phyloP scores from a whole-genome alignment of 1,284 basidiomycete genomes.

The Ganoderma multipileum region DNA sequence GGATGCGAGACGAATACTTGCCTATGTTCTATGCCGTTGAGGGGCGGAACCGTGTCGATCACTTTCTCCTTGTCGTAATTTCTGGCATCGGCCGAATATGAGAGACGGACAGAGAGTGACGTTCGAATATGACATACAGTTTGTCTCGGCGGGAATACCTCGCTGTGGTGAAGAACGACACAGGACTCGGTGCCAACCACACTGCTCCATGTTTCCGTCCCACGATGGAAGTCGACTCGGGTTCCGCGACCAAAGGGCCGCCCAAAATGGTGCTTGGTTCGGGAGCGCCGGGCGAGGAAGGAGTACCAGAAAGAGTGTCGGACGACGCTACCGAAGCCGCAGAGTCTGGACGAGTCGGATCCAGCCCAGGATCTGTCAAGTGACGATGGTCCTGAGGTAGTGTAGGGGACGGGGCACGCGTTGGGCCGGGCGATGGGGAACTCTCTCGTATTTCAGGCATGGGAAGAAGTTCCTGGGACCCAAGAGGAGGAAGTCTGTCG shows the following conservation, averaged over 20 bases:
- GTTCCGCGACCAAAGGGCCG: not conserved
- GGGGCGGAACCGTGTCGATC: not conserved
- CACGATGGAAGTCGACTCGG: not conserved
- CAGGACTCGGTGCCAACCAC: not conserved
- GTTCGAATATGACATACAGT: not conserved
- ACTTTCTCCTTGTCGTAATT: not conserved
- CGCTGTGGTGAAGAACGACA: not conserved
- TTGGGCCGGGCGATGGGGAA: not conserved
- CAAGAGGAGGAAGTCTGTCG: not conserved
- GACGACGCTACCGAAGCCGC: not conserved
- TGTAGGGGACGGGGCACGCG: not conserved
- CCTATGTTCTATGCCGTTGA: not conserved
- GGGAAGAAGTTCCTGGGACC: not conserved
- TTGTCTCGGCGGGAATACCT: not conserved
- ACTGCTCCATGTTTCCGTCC: not conserved
- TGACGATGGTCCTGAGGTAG: not conserved
- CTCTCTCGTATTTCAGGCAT: conserved; percentile 7
- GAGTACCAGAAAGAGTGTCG: not conserved
- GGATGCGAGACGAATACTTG: not conserved
- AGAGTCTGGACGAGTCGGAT: not conserved
- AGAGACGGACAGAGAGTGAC: not conserved
- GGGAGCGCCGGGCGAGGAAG: not conserved
- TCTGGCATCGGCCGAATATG: not conserved
- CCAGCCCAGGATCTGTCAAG: not conserved
- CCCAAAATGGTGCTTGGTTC: not conserved